phyloP scores from a whole-genome alignment of 768 basidiomycete species.

The Pulveroboletus frians region DNA sequence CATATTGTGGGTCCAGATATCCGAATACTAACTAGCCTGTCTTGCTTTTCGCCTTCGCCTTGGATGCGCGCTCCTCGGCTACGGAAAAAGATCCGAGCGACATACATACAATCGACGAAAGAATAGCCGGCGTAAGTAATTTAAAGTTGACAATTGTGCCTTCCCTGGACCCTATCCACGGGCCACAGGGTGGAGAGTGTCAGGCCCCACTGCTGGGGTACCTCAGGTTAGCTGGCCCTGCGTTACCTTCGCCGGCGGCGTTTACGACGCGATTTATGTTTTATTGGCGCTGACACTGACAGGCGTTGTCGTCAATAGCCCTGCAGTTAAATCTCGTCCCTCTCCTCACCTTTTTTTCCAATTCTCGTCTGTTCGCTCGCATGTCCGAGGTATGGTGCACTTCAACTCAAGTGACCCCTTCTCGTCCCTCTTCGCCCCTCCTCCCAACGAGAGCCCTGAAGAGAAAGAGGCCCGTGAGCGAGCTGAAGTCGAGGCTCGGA shows the following conservation, averaged over 20 bases:
- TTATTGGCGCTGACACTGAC: neutral
- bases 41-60: too few relatives aligned
- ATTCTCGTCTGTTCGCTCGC: neutral
- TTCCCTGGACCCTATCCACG: too few relatives aligned
- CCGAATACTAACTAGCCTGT: too few relatives aligned
- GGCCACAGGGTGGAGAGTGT: too few relatives aligned
- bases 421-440: conserved; percentile 54
- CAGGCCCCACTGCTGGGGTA: neutral
- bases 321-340: neutral
- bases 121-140: too few relatives aligned
- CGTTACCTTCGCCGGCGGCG: neutral
- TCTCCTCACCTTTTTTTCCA: neutral
- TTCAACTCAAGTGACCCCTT: conserved; percentile 57
- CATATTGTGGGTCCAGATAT: too few relatives aligned
- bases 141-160: too few relatives aligned
- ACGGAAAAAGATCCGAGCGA: too few relatives aligned
- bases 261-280: neutral
- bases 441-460: conserved; percentile 55
- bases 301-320: too few relatives aligned
- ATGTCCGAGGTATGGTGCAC: conserved; percentile 20
- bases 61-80: too few relatives aligned
- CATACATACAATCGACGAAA: too few relatives aligned
- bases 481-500: conserved; percentile 58
- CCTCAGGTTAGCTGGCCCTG: neutral
- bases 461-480: conserved; percentile 51